phyloP scores from a whole-genome alignment of 1,139 yeast species.

The Pichia sp. region DNA sequence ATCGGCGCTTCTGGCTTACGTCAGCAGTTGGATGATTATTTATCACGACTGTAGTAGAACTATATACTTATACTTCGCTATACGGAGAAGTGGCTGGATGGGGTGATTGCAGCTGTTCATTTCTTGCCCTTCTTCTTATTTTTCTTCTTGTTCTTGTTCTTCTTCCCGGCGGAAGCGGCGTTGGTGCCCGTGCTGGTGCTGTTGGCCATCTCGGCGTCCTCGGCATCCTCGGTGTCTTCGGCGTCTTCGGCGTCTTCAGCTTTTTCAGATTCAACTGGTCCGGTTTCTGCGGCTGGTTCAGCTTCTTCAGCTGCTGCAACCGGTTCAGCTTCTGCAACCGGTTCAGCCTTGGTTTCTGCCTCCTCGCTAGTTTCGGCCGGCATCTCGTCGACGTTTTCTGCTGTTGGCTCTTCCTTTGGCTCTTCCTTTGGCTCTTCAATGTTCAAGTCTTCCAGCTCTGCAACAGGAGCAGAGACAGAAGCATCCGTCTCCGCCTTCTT shows the following conservation, averaged over 20 bases:
- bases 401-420: neutral
- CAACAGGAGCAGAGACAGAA: slow-evolving; percentile 2
- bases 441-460: slow-evolving; percentile 3
- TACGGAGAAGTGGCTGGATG: neutral
- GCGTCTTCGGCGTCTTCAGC: slow-evolving; percentile 3
- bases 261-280: slow-evolving; percentile 1
- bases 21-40: neutral
- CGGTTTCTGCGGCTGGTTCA: neutral
- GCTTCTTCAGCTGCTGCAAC: slow-evolving; percentile 4
- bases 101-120: neutral
- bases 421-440: slow-evolving; percentile 10
- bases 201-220: neutral
- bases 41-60: too few species aligned
- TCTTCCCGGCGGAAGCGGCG: neutral
- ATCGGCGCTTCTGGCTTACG: neutral
- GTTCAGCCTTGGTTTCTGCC: neutral
- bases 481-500: neutral
- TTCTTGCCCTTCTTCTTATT: slow-evolving; percentile 18
- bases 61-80: too few species aligned
- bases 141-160: slow-evolving; percentile 12
- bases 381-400: neutral
- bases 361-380: neutral
- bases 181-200: slow-evolving; percentile 1
- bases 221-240: slow-evolving; percentile 7
- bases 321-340: neutral